Percentiles rank a stretch among this genome's conserved stretches.
Conservation (phyloP, 2,329 filamentous ascomycete genomes). For the Colletotrichum sp. region DNA sequence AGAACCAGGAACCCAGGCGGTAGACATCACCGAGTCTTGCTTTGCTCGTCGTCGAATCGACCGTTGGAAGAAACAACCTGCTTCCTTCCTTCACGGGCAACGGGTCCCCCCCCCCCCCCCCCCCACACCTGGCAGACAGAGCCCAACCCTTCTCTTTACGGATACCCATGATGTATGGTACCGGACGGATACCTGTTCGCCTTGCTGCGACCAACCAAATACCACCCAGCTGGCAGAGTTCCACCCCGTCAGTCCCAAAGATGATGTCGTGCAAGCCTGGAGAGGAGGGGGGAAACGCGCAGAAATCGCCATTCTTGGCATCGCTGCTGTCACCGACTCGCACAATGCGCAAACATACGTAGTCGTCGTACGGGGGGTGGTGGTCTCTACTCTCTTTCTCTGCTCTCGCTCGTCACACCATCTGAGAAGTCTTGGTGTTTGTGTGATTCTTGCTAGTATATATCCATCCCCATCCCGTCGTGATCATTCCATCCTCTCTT, state of each 20-base stretch:
- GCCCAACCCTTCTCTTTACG: slow-evolving; percentile 3
- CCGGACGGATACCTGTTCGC: neutral
- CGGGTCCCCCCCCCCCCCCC: neutral
- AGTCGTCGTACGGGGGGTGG: neutral
- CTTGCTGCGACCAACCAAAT: neutral
- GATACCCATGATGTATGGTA: neutral
- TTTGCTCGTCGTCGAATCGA: neutral
- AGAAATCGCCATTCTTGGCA: slow-evolving; percentile 20
- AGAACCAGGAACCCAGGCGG: neutral
- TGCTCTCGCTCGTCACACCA: neutral
- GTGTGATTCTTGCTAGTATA: neutral
- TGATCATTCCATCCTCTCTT: neutral
- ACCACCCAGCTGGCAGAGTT: neutral
- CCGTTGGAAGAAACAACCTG: neutral
- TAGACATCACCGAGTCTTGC: neutral
- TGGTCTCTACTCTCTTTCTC: neutral
- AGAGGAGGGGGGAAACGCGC: neutral
- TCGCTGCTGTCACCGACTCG: slow-evolving; percentile 17
- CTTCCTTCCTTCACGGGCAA: neutral
- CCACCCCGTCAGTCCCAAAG: neutral
- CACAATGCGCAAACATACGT: slow-evolving; percentile 2
- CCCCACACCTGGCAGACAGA: neutral
- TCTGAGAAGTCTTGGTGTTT: neutral
- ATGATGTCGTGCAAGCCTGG: slow-evolving; percentile 19
- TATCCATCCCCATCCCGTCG: neutral